These are phyloP conservation scores for Camellia japonica DNA, from an alignment of 148 eudicot species.

Conservation along the genomic window DNA sequence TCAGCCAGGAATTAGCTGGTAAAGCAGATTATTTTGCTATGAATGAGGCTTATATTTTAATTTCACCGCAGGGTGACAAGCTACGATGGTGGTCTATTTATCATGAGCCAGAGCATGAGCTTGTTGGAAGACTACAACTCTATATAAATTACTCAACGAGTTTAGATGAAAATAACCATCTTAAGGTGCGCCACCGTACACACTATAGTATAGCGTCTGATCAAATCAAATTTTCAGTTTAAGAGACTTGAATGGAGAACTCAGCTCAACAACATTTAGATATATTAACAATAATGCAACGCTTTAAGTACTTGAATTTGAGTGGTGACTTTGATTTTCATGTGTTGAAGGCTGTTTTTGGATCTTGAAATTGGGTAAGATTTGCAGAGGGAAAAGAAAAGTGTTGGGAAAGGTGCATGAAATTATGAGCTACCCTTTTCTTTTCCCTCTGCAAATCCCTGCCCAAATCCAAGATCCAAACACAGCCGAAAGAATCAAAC, in stretches of 20 bases:
- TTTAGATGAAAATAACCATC: conserved; percentile 63
- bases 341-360: no score
- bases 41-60: conserved; percentile 9
- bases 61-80: conserved; percentile 78
- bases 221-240: no score
- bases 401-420: no score
- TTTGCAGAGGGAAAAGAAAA: no score
- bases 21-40: not conserved
- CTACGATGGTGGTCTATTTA: conserved; percentile 93
- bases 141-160: conserved; percentile 71
- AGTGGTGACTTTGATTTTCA: not conserved
- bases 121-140: conserved; percentile 86
- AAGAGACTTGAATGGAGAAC: not conserved
- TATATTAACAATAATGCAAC: not conserved
- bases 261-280: not conserved
- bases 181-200: conserved; percentile 40
- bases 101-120: conserved; percentile 93
- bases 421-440: no score
- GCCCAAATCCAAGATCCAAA: no score
- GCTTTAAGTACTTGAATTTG: not conserved
- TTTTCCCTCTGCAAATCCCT: no score
- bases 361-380: no score
- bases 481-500: not conserved
- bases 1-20: not conserved
- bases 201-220: not conserved